Percentiles rank a stretch among this genome's conserved stretches.
Conservation (phyloP, 208 protist genomes). For the Trypanosoma rangeli region DNA sequence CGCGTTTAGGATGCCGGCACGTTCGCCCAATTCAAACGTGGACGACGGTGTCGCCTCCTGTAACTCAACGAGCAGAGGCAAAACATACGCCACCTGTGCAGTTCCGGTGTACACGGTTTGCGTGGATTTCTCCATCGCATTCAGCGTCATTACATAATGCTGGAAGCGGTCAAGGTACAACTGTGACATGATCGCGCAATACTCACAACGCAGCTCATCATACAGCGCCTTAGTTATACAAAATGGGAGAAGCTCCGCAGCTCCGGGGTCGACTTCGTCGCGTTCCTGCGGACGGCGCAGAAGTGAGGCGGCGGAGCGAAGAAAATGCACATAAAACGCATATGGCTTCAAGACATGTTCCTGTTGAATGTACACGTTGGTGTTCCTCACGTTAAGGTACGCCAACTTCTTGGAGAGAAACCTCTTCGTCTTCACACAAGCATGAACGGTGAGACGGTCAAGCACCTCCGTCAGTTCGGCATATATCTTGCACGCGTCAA, state of each 20-base stretch:
- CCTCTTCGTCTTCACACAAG: conserved; percentile 73
- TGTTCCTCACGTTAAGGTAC: conserved; percentile 62
- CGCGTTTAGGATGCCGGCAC: conserved; percentile 46
- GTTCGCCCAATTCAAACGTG: conserved; percentile 50
- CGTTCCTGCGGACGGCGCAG: conserved; percentile 36
- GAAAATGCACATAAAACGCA: conserved; percentile 75
- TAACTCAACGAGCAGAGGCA: conserved; percentile 54
- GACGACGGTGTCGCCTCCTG: conserved; percentile 14
- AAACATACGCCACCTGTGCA: conserved; percentile 28
- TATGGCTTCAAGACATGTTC: conserved; percentile 68
- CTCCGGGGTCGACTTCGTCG: conserved; percentile 1
- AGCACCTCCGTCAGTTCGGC: conserved; percentile 55
- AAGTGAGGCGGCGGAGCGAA: conserved; percentile 49
- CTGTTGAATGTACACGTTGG: conserved; percentile 86
- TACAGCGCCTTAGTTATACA: conserved; percentile 70
- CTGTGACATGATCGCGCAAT: conserved; percentile 72
- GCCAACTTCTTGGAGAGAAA: conserved; percentile 71
- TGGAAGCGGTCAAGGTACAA: conserved; percentile 72
- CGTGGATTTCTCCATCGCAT: conserved; percentile 64
- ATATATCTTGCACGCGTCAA: conserved; percentile 58
- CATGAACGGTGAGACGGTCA: conserved; percentile 69
- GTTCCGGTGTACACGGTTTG: not conserved
- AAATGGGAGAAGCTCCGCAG: conserved; percentile 41
- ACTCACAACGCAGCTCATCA: conserved; percentile 68
- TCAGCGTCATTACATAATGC: conserved; percentile 75